Conservation (phyloP, 2,329 filamentous ascomycete genomes). For the Metarhizium rileyi region DNA sequence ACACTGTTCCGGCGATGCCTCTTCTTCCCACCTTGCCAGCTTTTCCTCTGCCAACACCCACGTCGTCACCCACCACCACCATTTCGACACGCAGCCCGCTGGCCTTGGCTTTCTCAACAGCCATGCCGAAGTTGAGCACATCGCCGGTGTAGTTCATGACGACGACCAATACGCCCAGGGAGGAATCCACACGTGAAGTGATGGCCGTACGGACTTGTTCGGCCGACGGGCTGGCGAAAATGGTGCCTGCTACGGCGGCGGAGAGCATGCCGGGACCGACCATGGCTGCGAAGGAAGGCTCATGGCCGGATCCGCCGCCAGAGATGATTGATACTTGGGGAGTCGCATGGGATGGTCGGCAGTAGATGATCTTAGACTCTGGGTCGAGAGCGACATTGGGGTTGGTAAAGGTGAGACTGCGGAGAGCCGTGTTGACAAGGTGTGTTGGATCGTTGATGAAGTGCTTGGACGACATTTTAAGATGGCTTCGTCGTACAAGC, state of each 20-base stretch:
- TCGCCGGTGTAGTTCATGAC: constrained; percentile 95
- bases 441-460: constrained; percentile 78
- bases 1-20: constrained; percentile 82
- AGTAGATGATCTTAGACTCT: constrained; percentile 77
- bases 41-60: constrained; percentile 71
- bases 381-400: constrained; percentile 71
- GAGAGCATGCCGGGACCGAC: constrained; percentile 74
- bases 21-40: constrained; percentile 87
- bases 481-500: no score
- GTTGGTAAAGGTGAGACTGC: constrained; percentile 72
- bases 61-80: constrained; percentile 87
- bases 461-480: constrained; percentile 57
- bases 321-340: constrained; percentile 72
- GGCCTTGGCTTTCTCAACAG: constrained; percentile 82
- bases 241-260: constrained; percentile 76
- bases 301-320: constrained; percentile 83
- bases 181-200: constrained; percentile 58
- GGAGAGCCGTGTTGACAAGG: constrained; percentile 68
- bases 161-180: constrained; percentile 72
- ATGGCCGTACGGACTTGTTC: constrained; percentile 76
- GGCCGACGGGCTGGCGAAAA: constrained; percentile 73
- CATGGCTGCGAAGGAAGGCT: constrained; percentile 78
- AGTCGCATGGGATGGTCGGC: constrained; percentile 42
- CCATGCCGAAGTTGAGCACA: constrained; percentile 88
- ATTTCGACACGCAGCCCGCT: constrained; percentile 72